Percentiles rank a stretch among this genome's conserved stretches.
Evolutionary conservation across 176 grass and related monocot species (phyloP).

Genomic region (Luzula sylvatica): DNA sequence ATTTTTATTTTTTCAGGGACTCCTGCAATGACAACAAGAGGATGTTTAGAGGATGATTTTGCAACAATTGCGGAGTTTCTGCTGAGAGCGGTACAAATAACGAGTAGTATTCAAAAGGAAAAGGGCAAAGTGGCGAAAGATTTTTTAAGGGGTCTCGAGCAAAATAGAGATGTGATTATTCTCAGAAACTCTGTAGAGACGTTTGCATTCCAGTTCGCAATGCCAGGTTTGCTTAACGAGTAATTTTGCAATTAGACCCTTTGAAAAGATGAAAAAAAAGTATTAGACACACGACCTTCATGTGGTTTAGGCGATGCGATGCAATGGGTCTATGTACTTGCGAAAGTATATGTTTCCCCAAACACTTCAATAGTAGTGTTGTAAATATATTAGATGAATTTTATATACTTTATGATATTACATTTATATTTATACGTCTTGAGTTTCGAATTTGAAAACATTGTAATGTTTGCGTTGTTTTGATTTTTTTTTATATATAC

Average conservation of each 20-base stretch:
- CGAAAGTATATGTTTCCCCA: slow-evolving; percentile 16
- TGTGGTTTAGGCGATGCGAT: slow-evolving; percentile 4
- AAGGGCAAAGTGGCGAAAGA: slow-evolving; percentile 46
- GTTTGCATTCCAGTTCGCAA: slow-evolving; percentile 39
- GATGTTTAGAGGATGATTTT: slow-evolving; percentile 71
- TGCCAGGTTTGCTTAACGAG: slow-evolving; percentile 38
- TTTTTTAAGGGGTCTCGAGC: slow-evolving; percentile 46
- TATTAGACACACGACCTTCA: slow-evolving; percentile 2
- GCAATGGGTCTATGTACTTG: not conserved
- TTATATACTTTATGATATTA: not conserved
- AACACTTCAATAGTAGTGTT: slow-evolving; percentile 21
- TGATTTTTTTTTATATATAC: too few species aligned
- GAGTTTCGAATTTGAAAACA: too few species aligned
- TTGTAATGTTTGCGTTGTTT: too few species aligned
- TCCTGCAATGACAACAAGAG: slow-evolving; percentile 88
- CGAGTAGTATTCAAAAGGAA: slow-evolving; percentile 52
- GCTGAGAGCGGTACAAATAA: slow-evolving; percentile 49
- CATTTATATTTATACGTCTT: too few species aligned
- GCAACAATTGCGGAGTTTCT: slow-evolving; percentile 59
- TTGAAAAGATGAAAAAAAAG: not conserved
- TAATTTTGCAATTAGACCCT: not conserved
- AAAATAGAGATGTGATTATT: slow-evolving; percentile 43
- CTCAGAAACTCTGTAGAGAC: slow-evolving; percentile 25
- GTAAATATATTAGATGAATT: slow-evolving; percentile 19
- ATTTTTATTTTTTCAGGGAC: slow-evolving; percentile 31